A percentile compares a stretch with the other conserved stretches of the same genome.
Conservation (phyloP, 306 rosid genomes). For the Cicer chorassanicum region DNA sequence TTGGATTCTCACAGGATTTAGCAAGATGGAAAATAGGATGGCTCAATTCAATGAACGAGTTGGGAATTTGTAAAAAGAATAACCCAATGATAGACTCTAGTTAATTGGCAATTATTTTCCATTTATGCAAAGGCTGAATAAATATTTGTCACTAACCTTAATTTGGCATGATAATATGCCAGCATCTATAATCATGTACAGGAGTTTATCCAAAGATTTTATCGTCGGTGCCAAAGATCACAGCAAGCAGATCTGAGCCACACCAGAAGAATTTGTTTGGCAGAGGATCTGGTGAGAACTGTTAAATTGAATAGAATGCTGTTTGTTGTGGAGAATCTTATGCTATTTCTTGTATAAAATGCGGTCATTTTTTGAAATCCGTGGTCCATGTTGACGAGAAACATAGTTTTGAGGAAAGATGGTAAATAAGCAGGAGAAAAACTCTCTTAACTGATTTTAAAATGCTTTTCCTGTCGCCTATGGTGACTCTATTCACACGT, state of each 20-base stretch:
- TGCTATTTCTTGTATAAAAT: neutral
- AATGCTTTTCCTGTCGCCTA: neutral
- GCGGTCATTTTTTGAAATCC: neutral
- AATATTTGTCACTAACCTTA: constrained; percentile 37
- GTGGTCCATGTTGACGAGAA: constrained; percentile 4
- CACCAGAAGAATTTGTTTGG: constrained; percentile 37
- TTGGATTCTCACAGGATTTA: neutral
- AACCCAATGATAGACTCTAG: neutral
- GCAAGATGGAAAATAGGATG: neutral
- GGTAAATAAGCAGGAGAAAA: constrained; percentile 8
- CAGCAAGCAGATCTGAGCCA: constrained; percentile 43
- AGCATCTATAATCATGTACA: constrained; percentile 89
- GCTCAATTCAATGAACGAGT: neutral
- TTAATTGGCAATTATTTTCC: neutral
- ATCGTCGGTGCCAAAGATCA: constrained; percentile 53
- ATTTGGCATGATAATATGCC: constrained; percentile 54
- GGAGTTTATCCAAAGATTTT: constrained; percentile 60
- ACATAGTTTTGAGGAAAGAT: constrained; percentile 30
- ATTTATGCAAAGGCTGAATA: neutral
- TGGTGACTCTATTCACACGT: too few species aligned
- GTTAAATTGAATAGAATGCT: constrained; percentile 29
- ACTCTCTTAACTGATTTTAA: constrained; percentile 10
- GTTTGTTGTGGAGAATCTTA: constrained; percentile 28
- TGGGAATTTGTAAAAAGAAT: neutral
- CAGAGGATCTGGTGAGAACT: constrained; percentile 51